Evolutionary conservation across 257 asterid genomes (phyloP).

Genomic region (Echium plantagineum): DNA sequence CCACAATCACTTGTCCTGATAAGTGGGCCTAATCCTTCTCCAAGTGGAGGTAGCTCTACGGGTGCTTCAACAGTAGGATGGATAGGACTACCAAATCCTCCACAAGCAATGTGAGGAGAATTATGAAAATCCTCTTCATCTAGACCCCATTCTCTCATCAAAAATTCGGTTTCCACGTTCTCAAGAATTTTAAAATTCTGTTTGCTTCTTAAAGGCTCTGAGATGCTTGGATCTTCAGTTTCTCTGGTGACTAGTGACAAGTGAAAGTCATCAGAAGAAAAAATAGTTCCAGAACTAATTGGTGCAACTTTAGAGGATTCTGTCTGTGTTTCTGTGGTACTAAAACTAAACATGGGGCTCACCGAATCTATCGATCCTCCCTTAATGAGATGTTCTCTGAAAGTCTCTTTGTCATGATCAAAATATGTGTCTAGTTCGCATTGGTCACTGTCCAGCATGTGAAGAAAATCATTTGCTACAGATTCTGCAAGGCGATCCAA

Average conservation of each 20-base stretch:
- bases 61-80: conserved; percentile 50
- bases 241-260: conserved; percentile 35
- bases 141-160: conserved; percentile 75
- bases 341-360: conserved; percentile 23
- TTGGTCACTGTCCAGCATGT: conserved; percentile 42
- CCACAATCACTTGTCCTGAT: conserved; percentile 41
- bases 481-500: conserved; percentile 54
- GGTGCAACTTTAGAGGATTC: conserved; percentile 16
- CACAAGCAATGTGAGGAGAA: conserved; percentile 38
- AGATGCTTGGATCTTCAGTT: conserved; percentile 24
- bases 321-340: conserved; percentile 14
- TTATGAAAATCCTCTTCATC: conserved; percentile 48
- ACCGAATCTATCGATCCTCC: conserved; percentile 20
- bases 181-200: conserved; percentile 57
- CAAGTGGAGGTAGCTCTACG: conserved; percentile 35
- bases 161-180: conserved; percentile 64
- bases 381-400: conserved; percentile 32
- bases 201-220: conserved; percentile 37
- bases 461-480: conserved; percentile 68
- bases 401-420: conserved; percentile 25
- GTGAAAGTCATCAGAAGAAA: conserved; percentile 40
- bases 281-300: conserved; percentile 17
- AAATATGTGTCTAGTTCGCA: conserved; percentile 22
- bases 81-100: conserved; percentile 92
- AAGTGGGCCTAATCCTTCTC: conserved; percentile 56